Evolutionary conservation across 148 eudicot species (phyloP), one percentile per base, ranked within the genome.

Genomic region (Arctostaphylos glauca): DNA sequence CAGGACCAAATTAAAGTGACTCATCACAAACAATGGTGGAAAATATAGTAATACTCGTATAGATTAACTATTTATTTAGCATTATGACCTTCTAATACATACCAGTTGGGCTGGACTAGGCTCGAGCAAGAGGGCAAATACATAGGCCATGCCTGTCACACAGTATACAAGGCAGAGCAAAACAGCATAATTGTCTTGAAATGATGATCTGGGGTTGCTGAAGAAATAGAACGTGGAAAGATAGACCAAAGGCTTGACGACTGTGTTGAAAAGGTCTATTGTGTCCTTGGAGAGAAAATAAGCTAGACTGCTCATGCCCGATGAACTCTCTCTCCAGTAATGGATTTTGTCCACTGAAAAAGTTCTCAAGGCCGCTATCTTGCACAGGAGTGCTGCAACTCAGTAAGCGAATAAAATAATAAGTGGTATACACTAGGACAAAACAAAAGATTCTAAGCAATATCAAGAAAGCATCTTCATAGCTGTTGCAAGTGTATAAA

Each of bases 211-310:
- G 15, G 99, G 99, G 81, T 91, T 94, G 89, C 89, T 94, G 86
- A 93, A 93, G 81, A 95, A 96, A 84, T 91, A 96, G 87, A 96
- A 96, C 97, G 93, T 90, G 70, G 97, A 92, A 50, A 96, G 98
- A 81, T 92, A 96, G 81, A 94, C 97, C 78, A 94, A 75, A 47
- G 99, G 99, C 89, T 96, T 96, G 52, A 94, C 77, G 19, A 93
- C 68, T 16, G 90, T 91, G 77, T 90, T 93, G 84, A 94, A 90
- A 86, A 82, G 92, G 82, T 96, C 99, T 59, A 93, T 81, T 67
- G 99, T 89, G 82, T 96, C 99, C 86, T 96, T 96, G 77, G 99
- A 82, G 3, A 92, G 89, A 82, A 96, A 96, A 88, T 92, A 96
- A 56, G 99, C 97, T 80, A 91, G 84, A 53, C 93, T 92, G 84